Evolutionary conservation across 495 filamentous ascomycete species (phyloP).

Genomic region (Xylona heveae): DNA sequence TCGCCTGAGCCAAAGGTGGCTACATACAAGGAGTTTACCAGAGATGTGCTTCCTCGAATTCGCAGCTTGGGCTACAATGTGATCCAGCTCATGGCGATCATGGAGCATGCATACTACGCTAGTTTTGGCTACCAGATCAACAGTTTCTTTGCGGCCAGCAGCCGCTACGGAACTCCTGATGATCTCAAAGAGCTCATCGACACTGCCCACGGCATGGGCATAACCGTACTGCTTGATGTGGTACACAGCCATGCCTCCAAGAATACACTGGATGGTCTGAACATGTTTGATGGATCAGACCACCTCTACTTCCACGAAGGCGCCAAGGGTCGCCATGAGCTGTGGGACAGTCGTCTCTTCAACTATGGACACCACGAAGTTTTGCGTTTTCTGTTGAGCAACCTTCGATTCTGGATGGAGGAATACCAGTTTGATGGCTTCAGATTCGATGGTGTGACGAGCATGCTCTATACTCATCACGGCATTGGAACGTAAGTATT

Average conservation of each 20-base stretch:
- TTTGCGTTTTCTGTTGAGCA: slow-evolving; percentile 79
- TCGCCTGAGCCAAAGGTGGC: slow-evolving; percentile 73
- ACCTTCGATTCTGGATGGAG: slow-evolving; percentile 98
- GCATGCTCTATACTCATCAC: slow-evolving; percentile 91
- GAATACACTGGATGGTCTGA: slow-evolving; percentile 84
- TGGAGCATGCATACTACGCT: slow-evolving; percentile 98
- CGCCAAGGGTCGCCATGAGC: slow-evolving; percentile 59
- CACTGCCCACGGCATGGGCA: slow-evolving; percentile 75
- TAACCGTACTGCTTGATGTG: slow-evolving; percentile 85
- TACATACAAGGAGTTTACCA: slow-evolving; percentile 93
- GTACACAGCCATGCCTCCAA: slow-evolving; percentile 97
- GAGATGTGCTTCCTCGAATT: slow-evolving; percentile 78
- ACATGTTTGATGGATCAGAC: slow-evolving; percentile 86
- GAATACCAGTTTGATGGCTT: slow-evolving; percentile 95
- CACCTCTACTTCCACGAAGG: slow-evolving; percentile 91
- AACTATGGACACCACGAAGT: slow-evolving; percentile 95
- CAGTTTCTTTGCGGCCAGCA: slow-evolving; percentile 95
- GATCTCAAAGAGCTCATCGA: slow-evolving; percentile 94
- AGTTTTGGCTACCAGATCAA: slow-evolving; percentile 98
- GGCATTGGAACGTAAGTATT: slow-evolving; percentile 90
- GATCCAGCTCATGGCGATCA: slow-evolving; percentile 96
- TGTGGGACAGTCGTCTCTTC: slow-evolving; percentile 92
- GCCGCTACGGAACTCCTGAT: slow-evolving; percentile 82
- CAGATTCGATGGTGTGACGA: slow-evolving; percentile 93
- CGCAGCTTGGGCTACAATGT: slow-evolving; percentile 85